These are phyloP conservation scores for Dothiorella sarmentorum DNA, from an alignment of 2,329 filamentous ascomycete species.

Conservation along the genomic window DNA sequence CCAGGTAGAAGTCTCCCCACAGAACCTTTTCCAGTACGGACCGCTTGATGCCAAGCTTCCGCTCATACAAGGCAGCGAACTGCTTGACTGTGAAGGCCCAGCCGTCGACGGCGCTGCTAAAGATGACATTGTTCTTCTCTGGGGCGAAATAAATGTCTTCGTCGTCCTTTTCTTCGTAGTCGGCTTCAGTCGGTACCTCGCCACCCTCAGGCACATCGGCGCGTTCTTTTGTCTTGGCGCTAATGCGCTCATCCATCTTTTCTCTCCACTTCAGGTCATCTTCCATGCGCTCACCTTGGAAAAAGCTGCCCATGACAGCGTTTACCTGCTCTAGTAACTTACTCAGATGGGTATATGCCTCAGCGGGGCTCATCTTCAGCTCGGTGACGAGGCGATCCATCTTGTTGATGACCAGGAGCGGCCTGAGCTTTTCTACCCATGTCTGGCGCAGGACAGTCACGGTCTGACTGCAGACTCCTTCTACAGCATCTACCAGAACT, in stretches of 20 bases:
- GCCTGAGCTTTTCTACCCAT: conserved; percentile 94
- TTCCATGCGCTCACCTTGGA: conserved; percentile 97
- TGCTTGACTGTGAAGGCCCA: conserved; percentile 98
- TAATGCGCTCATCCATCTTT: conserved; percentile 80
- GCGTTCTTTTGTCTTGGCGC: conserved; percentile 59
- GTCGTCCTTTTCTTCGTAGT: conserved; percentile 88
- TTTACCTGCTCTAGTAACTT: conserved; percentile 95
- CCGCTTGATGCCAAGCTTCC: conserved; percentile 93
- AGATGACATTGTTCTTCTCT: conserved; percentile 98
- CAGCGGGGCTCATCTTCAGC: conserved; percentile 84
- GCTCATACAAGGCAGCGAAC: conserved; percentile 90
- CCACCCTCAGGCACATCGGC: conserved; percentile 45
- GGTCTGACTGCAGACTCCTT: conserved; percentile 97
- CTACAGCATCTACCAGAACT: conserved; percentile 91
- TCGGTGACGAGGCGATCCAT: conserved; percentile 94
- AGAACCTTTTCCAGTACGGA: conserved; percentile 85
- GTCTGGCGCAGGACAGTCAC: conserved; percentile 93
- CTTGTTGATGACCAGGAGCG: conserved; percentile 94
- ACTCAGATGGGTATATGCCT: conserved; percentile 85
- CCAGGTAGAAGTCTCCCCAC: conserved; percentile 95
- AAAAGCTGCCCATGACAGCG: conserved; percentile 94
- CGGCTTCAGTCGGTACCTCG: conserved; percentile 47
- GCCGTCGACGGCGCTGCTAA: conserved; percentile 95
- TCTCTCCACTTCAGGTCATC: conserved; percentile 96
- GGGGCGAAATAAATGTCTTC: conserved; percentile 98